Base-by-base conservation (phyloP, 768 basidiomycete species). In the Neoboletus brunneissimus region DNA sequence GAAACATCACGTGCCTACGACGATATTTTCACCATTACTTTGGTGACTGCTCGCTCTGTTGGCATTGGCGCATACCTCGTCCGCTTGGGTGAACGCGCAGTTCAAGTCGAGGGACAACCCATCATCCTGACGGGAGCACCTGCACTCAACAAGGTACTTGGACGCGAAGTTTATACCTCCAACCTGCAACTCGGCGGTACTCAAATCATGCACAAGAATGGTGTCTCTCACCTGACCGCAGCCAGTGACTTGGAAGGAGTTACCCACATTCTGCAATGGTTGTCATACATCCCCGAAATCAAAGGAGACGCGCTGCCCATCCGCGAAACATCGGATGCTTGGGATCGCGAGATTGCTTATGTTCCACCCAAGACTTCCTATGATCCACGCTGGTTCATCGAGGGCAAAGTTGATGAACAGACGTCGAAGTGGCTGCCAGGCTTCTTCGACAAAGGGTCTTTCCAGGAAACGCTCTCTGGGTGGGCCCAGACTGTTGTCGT, bases 161-260 rank as follows among this genome's bases (percentile, higher is more conserved):
- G 97, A 58, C 90, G 97, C 48, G 97, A 98, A 73, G 97, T 99
- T 45, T 98, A 99, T 72, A 98, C 97, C 10, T 97, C 94, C 53
- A 98, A 98, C 73, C 74, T 99, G 64, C 97, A 98, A 73, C 90
- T 99, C 57, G 97, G 97, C 60, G 97, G 97, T 53, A 98, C 97
- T n/a, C 97, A 99, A 69, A 98, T 99, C 79, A 98, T 99, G 97
- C 91, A 94, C 85, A 98, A 98, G 85, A 99, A 99, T 69, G 97
- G 97, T 75, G 91, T 98, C 53, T 97, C 96, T 5, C 97, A 99
- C 71, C 77, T 98, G 56, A 95, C 93, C 4, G 95, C 97, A 34
- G 84, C 84, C 65, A 98, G 94, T 70, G 97, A 99, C 70, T 77
- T 99, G 34, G 92, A 98, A 72, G 97, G 97, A 56, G 94, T 95